Percentiles rank a stretch among this genome's conserved stretches.
Conservation (phyloP, 371 early-diverging fungal genomes). For the Quaeritorhiza haematococci region DNA sequence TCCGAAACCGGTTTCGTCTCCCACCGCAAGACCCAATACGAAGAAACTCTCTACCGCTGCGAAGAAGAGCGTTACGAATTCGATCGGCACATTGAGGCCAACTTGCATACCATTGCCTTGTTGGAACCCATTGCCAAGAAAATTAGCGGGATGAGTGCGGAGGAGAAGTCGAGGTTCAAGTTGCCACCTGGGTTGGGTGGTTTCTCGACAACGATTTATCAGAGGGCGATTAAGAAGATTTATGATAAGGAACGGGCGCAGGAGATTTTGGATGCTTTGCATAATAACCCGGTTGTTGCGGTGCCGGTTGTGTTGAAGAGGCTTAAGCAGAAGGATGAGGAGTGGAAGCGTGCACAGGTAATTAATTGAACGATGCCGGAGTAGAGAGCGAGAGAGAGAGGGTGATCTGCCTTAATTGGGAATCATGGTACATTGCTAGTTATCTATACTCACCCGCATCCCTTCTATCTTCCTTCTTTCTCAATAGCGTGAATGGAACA, state of each 20-base stretch:
- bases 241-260: slow-evolving; percentile 80
- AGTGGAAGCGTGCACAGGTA: slow-evolving; percentile 81
- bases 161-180: slow-evolving; percentile 69
- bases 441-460: neutral
- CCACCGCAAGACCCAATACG: slow-evolving; percentile 89
- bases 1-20: slow-evolving; percentile 94
- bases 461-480: slow-evolving; percentile 1
- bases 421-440: too few species aligned
- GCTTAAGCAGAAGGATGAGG: slow-evolving; percentile 95
- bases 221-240: slow-evolving; percentile 86
- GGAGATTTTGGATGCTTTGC: slow-evolving; percentile 89
- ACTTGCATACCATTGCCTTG: slow-evolving; percentile 81
- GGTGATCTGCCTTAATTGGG: too few species aligned
- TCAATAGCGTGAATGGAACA: slow-evolving; percentile 78
- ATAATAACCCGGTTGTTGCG: slow-evolving; percentile 86
- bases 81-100: slow-evolving; percentile 95
- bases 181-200: slow-evolving; percentile 76
- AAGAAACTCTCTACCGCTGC: slow-evolving; percentile 92
- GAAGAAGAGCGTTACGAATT: slow-evolving; percentile 99
- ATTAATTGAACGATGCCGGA: too few species aligned
- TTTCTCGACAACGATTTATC: slow-evolving; percentile 77
- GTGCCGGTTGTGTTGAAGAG: slow-evolving; percentile 95
- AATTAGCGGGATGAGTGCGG: slow-evolving; percentile 73
- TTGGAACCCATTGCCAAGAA: slow-evolving; percentile 81
- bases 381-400: too few species aligned